Evolutionary conservation across 164 flowering plant genomes (phyloP).

Genomic region (Litsea cubeba): DNA sequence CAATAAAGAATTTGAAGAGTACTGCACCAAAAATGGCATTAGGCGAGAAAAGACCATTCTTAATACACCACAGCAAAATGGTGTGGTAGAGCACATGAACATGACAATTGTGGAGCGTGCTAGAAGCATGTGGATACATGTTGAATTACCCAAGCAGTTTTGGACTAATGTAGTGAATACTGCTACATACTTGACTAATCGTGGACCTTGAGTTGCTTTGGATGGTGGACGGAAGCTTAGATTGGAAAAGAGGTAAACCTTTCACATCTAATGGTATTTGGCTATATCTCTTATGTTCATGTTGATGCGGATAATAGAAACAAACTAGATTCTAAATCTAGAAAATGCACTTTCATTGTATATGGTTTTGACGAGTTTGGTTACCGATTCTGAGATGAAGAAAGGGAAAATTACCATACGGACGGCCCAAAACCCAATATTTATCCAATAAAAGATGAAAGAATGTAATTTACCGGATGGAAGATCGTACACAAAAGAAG

Average conservation of each 20-base stretch:
- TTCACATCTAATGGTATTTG: background rate
- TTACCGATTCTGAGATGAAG: background rate
- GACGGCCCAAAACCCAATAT: no score
- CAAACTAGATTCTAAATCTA: background rate
- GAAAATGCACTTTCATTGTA: background rate
- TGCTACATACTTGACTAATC: no score
- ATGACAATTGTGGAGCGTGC: background rate
- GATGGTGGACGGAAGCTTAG: no score
- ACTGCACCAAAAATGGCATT: background rate
- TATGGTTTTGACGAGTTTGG: background rate
- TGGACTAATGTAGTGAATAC: no score
- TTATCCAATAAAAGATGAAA: no score
- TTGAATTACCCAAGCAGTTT: background rate
- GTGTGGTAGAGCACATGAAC: constrained; percentile 1
- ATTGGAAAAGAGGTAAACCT: background rate
- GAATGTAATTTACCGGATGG: no score
- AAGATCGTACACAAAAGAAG: no score
- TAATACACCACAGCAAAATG: background rate
- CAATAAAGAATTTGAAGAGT: no score
- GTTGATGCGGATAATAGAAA: background rate
- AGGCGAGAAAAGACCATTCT: background rate
- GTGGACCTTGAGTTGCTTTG: no score
- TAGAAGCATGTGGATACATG: constrained; percentile 2
- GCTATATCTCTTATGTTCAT: no score
- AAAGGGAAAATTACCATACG: no score